phyloP scores from a whole-genome alignment of 2,329 filamentous ascomycete genomes.

The Myotisia sp. region DNA sequence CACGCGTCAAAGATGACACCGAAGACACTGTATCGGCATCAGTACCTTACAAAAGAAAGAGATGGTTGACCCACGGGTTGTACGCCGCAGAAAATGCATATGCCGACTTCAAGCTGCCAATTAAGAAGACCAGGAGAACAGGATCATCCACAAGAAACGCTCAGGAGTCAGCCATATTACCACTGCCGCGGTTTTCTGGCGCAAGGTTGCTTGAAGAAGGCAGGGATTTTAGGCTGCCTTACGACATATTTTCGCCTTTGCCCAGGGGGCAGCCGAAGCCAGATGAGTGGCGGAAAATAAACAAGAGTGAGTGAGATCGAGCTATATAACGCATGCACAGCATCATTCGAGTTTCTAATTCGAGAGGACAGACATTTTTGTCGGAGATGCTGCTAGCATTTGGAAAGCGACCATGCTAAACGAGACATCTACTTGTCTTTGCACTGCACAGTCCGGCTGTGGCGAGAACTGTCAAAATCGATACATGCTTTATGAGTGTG shows the following conservation, averaged over 20 bases:
- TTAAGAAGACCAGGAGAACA: conserved; percentile 27
- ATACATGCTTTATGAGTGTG: conserved; percentile 95
- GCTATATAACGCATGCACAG: background rate
- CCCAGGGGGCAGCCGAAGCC: conserved; percentile 79
- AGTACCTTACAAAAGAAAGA: conserved; percentile 41
- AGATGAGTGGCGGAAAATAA: conserved; percentile 81
- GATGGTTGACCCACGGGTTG: conserved; percentile 67
- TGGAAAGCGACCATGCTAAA: conserved; percentile 69
- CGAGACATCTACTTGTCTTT: conserved; percentile 65
- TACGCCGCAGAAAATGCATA: conserved; percentile 64
- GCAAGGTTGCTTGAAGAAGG: conserved; percentile 55
- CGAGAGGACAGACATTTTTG: conserved; percentile 57
- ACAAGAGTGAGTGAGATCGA: conserved; percentile 56
- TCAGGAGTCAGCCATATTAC: conserved; percentile 39
- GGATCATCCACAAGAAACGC: conserved; percentile 15
- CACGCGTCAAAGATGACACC: background rate
- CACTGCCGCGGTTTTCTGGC: conserved; percentile 65
- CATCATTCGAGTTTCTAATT: background rate
- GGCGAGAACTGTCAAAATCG: conserved; percentile 84
- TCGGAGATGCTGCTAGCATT: conserved; percentile 63
- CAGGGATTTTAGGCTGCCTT: conserved; percentile 77
- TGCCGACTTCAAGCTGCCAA: conserved; percentile 34
- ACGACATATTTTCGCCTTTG: conserved; percentile 75
- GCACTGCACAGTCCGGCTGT: conserved; percentile 63
- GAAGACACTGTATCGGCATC: conserved; percentile 12